phyloP scores from a whole-genome alignment of 2,329 filamentous ascomycete species.

The Arthrobotrys entomopaga region DNA sequence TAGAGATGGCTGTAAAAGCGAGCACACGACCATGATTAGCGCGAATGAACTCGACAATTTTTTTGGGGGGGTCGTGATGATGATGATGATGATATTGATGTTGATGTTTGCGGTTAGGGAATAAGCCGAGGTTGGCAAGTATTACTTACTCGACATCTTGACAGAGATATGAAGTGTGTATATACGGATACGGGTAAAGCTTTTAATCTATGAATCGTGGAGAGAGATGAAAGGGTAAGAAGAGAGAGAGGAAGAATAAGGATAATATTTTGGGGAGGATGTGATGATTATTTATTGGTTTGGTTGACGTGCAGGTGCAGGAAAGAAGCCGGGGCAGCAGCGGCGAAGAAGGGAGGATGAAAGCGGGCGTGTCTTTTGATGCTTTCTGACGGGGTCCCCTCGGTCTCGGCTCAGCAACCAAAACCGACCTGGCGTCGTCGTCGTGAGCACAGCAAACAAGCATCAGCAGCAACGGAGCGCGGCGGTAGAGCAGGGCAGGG shows the following conservation, averaged over 20 bases:
- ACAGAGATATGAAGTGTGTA: neutral
- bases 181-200: conserved; percentile 1
- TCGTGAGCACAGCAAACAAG: no score
- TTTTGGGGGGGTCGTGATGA: neutral
- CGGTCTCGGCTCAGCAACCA: conserved; percentile 32
- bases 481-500: neutral
- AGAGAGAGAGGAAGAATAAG: conserved; percentile 8
- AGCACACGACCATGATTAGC: conserved; percentile 18
- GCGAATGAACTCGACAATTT: neutral
- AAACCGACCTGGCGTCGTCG: neutral
- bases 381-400: neutral
- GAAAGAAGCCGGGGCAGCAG: conserved; percentile 1
- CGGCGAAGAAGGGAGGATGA: conserved; percentile 36
- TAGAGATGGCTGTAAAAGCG: conserved; percentile 71
- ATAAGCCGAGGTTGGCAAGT: neutral
- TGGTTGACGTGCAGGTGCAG: neutral
- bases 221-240: conserved; percentile 9
- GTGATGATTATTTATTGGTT: conserved; percentile 44
- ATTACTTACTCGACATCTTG: conserved; percentile 47
- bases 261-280: neutral
- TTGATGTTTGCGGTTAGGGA: neutral
- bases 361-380: conserved; percentile 38
- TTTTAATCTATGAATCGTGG: conserved; percentile 5
- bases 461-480: no score
- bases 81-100: neutral